phyloP scores from a whole-genome alignment of 1,139 yeast species.

The Suhomyces maxii region DNA sequence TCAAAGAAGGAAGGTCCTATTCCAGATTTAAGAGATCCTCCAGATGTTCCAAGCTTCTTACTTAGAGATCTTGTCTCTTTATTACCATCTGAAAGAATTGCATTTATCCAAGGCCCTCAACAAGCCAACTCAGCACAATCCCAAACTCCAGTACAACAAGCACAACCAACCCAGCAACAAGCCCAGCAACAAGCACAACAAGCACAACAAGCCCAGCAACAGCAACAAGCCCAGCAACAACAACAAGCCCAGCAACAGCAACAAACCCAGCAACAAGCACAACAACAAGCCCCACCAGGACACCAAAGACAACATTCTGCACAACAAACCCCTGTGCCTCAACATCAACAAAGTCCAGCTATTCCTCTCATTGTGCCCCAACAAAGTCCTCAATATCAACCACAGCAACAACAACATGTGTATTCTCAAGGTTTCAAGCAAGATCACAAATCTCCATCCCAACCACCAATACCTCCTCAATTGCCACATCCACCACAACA shows the following conservation, averaged over 20 bases:
- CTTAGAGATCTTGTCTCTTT: slow-evolving; percentile 50
- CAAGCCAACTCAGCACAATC: slow-evolving; percentile 6
- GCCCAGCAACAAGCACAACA: slow-evolving; percentile 3
- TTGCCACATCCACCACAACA: slow-evolving; percentile 27
- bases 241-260: slow-evolving; percentile 10
- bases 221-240: slow-evolving; percentile 9
- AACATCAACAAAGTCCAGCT: slow-evolving; percentile 15
- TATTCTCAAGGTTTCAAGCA: slow-evolving; percentile 22
- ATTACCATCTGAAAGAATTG: slow-evolving; percentile 43
- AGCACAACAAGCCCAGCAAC: slow-evolving; percentile 12
- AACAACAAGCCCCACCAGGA: slow-evolving; percentile 9
- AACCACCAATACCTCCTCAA: slow-evolving; percentile 19
- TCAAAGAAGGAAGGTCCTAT: slow-evolving; percentile 44
- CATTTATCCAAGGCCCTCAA: slow-evolving; percentile 31
- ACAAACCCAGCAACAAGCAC: slow-evolving; percentile 10
- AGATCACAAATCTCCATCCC: slow-evolving; percentile 24
- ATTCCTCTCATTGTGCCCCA: slow-evolving; percentile 14
- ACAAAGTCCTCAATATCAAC: slow-evolving; percentile 16
- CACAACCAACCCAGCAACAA: slow-evolving; percentile 9
- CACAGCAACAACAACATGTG: slow-evolving; percentile 15
- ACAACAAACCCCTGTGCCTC: slow-evolving; percentile 10
- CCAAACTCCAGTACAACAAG: slow-evolving; percentile 12
- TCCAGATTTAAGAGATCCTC: slow-evolving; percentile 48
- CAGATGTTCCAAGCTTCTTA: slow-evolving; percentile 48
- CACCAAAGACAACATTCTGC: slow-evolving; percentile 12